Base-by-base conservation (phyloP, 2,329 filamentous ascomycete genomes). In the Microcera coccophila region DNA sequence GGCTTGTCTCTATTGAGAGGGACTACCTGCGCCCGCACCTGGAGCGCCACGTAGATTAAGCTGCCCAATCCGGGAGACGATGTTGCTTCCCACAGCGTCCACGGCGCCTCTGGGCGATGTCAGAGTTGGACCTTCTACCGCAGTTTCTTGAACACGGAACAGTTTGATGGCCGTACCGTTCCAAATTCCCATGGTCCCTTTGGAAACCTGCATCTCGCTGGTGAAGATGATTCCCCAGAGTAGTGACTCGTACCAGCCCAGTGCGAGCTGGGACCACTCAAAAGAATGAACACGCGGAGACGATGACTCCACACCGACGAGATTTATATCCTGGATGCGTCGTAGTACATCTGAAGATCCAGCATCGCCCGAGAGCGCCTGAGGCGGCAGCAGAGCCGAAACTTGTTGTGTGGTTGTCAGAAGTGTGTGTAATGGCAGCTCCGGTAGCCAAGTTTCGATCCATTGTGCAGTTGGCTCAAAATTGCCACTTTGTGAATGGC, bases 221-320 rank as follows among this genome's bases (percentile, higher is more conserved):
- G 86, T 83, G 63, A 96, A 97, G 40, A 96, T 82, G 55, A 96
- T 87, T 14, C 89, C 84, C 93, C 93, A 98, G 9, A 98, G 74
- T 11, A 97, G 74, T 4, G 88, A 91, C 65, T 96, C 89, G 64
- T 97, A 96, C 93, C 93, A 97, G 37, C 90, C 91, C 38, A 97
- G 74, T 1, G 88, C 86, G 24, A 95, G 73, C 1, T 87, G 84
- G 3, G 90, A 91, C 91, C 91, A 97, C 67, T 95, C 89, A 59
- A 97, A 97, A 12, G 88, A 84, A 61, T 96, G 90, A 14, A 93
- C 84, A 22, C 86, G 79, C 39, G 88, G 76, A 1, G 85, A 75
- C 2, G 82, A 82, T 1, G 86, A 79, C 35, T 95, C 89, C 28
- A 95, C 80, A 8, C 81, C 84, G 9, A 81, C 76, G 33, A 94